Evolutionary conservation across 2,329 filamentous ascomycete genomes (phyloP).

Genomic region (Parascedosporium putredinis): DNA sequence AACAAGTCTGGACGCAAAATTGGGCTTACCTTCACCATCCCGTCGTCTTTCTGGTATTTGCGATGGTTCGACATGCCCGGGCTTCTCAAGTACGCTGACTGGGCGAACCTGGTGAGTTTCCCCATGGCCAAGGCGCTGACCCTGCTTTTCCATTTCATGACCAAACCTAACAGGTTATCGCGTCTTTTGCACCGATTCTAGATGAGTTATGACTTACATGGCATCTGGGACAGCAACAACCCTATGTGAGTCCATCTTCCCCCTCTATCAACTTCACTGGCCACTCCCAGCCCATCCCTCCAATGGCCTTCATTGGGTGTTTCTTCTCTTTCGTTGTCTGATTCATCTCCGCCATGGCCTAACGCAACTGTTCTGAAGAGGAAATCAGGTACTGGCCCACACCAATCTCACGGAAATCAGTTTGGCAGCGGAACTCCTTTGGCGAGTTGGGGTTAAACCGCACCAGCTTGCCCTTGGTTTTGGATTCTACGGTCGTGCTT

Average conservation of each 20-base stretch:
- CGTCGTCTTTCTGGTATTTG: conserved; percentile 13
- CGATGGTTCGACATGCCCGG: conserved; percentile 10
- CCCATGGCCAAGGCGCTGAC: no score
- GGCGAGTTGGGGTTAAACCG: conserved; percentile 28
- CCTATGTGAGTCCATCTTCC: neutral
- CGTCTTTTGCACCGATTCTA: no score
- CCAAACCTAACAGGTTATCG: no score
- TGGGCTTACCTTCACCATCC: conserved; percentile 11
- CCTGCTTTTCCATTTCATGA: no score
- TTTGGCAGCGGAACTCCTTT: conserved; percentile 27
- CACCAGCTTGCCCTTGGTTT: conserved; percentile 29
- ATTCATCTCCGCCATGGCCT: conserved; percentile 2
- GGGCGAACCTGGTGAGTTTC: conserved; percentile 23
- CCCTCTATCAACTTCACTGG: no score
- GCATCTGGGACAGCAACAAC: conserved; percentile 6
- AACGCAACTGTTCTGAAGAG: no score
- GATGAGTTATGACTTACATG: conserved; percentile 10
- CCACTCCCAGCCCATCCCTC: no score
- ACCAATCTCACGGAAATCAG: conserved; percentile 34
- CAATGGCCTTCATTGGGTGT: no score
- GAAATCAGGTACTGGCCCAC: conserved; percentile 22
- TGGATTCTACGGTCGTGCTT: conserved; percentile 29
- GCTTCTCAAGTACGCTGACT: conserved; percentile 16
- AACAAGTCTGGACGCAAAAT: neutral
- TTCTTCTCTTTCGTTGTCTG: no score